These are phyloP conservation scores for Schizochytrium sp. DNA, from an alignment of 108 stramenopile genomes.

Conservation along the genomic window DNA sequence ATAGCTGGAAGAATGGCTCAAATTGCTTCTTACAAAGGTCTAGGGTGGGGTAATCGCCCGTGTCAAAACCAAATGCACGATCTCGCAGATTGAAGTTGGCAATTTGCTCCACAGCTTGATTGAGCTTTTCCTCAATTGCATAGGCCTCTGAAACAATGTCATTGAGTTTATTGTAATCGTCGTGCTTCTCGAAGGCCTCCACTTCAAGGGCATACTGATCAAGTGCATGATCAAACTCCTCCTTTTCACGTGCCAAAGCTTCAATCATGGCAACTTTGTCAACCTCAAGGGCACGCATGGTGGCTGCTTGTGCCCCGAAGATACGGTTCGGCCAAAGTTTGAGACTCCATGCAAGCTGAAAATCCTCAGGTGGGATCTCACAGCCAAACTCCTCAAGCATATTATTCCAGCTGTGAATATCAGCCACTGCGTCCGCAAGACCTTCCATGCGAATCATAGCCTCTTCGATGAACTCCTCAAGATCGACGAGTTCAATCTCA, in stretches of 20 bases:
- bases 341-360: conserved; percentile 71
- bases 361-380: conserved; percentile 68
- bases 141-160: conserved; percentile 10
- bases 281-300: conserved; percentile 72
- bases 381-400: conserved; percentile 67
- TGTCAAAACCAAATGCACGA: conserved; percentile 77
- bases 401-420: conserved; percentile 63
- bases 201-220: neutral
- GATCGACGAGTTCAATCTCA: conserved; percentile 75
- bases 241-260: conserved; percentile 73
- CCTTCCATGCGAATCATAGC: conserved; percentile 67
- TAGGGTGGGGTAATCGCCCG: conserved; percentile 74
- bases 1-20: conserved; percentile 74
- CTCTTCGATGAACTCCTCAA: conserved; percentile 75
- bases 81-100: conserved; percentile 78
- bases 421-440: conserved; percentile 62
- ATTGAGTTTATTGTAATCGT: conserved; percentile 67
- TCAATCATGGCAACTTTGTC: conserved; percentile 81
- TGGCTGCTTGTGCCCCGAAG: conserved; percentile 67
- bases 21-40: conserved; percentile 69
- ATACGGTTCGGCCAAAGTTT: conserved; percentile 75
- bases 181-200: conserved; percentile 62
- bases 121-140: conserved; percentile 66
- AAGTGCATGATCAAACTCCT: conserved; percentile 73
- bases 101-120: conserved; percentile 72